Evolutionary conservation across 1,284 basidiomycete species (phyloP).

Genomic region (Prillingera fragicola): DNA sequence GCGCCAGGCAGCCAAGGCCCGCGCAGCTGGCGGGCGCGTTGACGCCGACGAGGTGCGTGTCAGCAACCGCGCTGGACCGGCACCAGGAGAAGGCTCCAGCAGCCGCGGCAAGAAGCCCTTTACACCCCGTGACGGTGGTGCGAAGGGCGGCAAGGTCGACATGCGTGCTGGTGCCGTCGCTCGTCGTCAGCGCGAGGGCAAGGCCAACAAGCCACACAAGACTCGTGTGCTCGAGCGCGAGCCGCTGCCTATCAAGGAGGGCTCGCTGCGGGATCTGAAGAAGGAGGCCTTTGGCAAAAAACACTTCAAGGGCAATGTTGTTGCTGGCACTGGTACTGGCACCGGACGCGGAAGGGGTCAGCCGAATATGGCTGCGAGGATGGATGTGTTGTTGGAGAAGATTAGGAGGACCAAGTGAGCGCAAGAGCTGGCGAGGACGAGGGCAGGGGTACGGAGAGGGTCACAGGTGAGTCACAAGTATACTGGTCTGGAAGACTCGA

Average conservation of each 20-base stretch:
- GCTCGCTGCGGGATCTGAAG: constrained; percentile 26
- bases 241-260: constrained; percentile 9
- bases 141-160: constrained; percentile 2
- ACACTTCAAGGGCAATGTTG: constrained; percentile 1
- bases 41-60: too few species aligned
- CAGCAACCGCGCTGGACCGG: too few species aligned
- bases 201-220: not conserved
- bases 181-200: constrained; percentile 2
- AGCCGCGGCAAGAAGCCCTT: too few species aligned
- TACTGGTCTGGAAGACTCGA: too few species aligned
- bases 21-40: too few species aligned
- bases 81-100: too few species aligned
- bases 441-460: too few species aligned
- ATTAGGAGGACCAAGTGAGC: constrained; percentile 42
- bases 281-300: constrained; percentile 39
- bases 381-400: constrained; percentile 47
- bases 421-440: too few species aligned
- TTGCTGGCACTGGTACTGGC: constrained; percentile 5
- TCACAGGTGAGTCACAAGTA: too few species aligned
- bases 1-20: not conserved
- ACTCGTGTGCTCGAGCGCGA: not conserved
- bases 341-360: constrained; percentile 33
- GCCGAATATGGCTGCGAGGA: constrained; percentile 48
- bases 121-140: too few species aligned
- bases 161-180: too few species aligned